Base-by-base conservation (phyloP, 202 grass and related monocot genomes). In the Brachypodium distachyon region DNA sequence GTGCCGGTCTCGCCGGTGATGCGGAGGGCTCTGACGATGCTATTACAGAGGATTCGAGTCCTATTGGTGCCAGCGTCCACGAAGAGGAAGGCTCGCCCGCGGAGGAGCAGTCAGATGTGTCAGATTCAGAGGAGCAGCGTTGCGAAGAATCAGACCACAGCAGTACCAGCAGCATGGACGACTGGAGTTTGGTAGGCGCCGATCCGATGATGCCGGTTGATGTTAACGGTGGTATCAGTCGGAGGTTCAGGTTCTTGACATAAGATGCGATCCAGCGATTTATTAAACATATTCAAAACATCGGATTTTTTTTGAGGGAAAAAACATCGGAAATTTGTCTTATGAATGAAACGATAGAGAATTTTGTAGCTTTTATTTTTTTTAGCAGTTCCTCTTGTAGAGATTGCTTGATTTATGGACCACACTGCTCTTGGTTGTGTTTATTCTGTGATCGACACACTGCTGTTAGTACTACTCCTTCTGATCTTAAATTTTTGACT, bases 51-150 rank as follows among this genome's bases (percentile, higher is more conserved):
- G n/a, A 31, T 42, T 46, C 44, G 37, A 56, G 11, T 39, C 18
- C 28, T 0, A 18, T 31, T 22, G 51, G 43, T 9, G 38, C 8
- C 3, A 11, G 3, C 23, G 72, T 59, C 17, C 12, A 49, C 8
- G 61, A 66, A 47, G 72, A 69, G 12, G 41, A 69, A 17, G 22
- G 1, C 17, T 16, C 2, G 23, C 22, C 16, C 18, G 37, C 23
- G 9, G 34, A 84, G 56, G 27, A 57, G 60, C 59, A 50, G 5
- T 33, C 21, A 9, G 23, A 51, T 17, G 54, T 17, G 31, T 60
- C 83, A 19, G 70, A 80, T 52, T 49, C 83, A 49, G 68, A 79
- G 61, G 57, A 75, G 34, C 61, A 68, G 14, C 31, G n/a, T 19
- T 1, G 33, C 1, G 11, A 46, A 76, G 77, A 44, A 81, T 38